phyloP scores from a whole-genome alignment of 345 rosid species.

The Ceriops zippeliana region DNA sequence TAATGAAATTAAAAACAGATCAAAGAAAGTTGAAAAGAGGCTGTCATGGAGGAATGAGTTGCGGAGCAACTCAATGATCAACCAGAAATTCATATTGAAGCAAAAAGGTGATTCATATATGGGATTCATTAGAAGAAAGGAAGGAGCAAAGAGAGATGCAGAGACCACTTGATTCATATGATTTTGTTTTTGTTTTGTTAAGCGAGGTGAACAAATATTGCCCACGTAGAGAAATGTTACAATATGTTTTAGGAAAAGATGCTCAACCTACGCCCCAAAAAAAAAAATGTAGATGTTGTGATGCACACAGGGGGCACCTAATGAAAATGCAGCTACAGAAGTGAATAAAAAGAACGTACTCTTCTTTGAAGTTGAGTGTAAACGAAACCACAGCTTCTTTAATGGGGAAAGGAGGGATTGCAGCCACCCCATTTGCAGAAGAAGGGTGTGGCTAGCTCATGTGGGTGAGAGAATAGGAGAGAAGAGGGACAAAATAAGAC shows the following conservation, averaged over 20 bases:
- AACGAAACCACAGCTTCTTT: constrained; percentile 89
- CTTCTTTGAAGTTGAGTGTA: constrained; percentile 65
- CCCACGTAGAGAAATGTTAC: neutral
- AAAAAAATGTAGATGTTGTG: neutral
- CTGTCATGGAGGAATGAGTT: too few relatives aligned
- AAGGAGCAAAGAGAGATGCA: too few relatives aligned
- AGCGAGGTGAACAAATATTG: too few relatives aligned
- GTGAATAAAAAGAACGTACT: constrained; percentile 37
- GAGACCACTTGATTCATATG: too few relatives aligned
- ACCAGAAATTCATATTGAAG: too few relatives aligned
- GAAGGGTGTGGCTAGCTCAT: constrained; percentile 36
- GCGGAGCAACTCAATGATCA: too few relatives aligned
- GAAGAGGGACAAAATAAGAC: constrained; percentile 2
- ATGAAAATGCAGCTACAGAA: neutral
- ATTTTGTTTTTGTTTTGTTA: too few relatives aligned
- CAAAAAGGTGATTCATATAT: too few relatives aligned
- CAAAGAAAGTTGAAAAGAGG: too few relatives aligned
- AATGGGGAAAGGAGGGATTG: constrained; percentile 83
- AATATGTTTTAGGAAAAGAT: neutral
- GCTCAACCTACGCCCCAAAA: neutral
- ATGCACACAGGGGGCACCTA: too few relatives aligned
- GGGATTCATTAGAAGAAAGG: too few relatives aligned
- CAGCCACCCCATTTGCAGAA: constrained; percentile 76
- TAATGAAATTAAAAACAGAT: too few relatives aligned
- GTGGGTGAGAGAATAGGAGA: constrained; percentile 12